These are phyloP conservation scores for Boletellus sp. DNA, from an alignment of 1,284 basidiomycete species.

Conservation along the genomic window DNA sequence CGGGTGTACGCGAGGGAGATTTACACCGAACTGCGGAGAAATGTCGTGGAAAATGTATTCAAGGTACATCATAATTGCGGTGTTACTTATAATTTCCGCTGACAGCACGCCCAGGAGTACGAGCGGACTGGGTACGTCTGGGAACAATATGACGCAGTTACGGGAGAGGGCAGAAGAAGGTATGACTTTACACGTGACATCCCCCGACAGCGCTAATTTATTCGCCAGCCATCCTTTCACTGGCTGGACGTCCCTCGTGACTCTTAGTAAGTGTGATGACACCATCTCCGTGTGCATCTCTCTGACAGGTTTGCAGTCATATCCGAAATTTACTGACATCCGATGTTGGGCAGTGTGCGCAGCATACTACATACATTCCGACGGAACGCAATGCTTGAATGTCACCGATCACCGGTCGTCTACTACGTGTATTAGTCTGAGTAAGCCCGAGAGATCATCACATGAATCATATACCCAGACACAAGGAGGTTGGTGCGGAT, in stretches of 20 bases:
- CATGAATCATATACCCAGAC: too few relatives aligned
- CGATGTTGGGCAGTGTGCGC: not conserved
- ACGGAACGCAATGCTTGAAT: not conserved
- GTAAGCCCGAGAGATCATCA: too few relatives aligned
- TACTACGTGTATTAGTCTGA: not conserved
- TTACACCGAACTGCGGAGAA: slow-evolving; percentile 75
- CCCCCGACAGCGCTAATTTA: slow-evolving; percentile 6
- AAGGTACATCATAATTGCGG: slow-evolving; percentile 48
- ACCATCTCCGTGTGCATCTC: slow-evolving; percentile 5
- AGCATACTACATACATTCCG: not conserved
- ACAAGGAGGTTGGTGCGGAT: too few relatives aligned
- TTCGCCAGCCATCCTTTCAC: slow-evolving; percentile 81
- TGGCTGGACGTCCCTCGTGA: slow-evolving; percentile 86
- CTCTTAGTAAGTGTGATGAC: slow-evolving; percentile 59
- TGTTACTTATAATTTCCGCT: slow-evolving; percentile 5
- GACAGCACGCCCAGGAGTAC: slow-evolving; percentile 67
- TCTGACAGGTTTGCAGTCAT: slow-evolving; percentile 40
- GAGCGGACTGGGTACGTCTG: slow-evolving; percentile 89
- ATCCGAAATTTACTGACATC: slow-evolving; percentile 51
- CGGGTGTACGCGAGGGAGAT: slow-evolving; percentile 72
- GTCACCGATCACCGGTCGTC: not conserved
- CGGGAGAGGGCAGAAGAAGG: slow-evolving; percentile 84
- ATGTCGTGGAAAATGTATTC: slow-evolving; percentile 83
- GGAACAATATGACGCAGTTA: slow-evolving; percentile 90
- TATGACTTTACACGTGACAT: slow-evolving; percentile 28